Base-by-base conservation (phyloP, 495 filamentous ascomycete genomes). In the Terfezia claveryi region DNA sequence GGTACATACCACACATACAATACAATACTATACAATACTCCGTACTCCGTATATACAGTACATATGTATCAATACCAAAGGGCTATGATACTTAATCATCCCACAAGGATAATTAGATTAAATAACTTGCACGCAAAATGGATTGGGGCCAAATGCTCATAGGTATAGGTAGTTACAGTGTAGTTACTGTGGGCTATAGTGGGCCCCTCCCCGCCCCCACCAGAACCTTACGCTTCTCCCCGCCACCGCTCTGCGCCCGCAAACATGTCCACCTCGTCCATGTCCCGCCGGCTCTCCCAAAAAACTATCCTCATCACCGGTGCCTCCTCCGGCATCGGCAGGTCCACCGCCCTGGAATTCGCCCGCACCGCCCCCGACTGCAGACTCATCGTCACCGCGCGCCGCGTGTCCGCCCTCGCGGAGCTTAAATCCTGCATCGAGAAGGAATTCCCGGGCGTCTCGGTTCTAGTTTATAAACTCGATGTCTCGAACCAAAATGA, bases 241-340 rank as follows among this genome's bases (percentile, higher is more conserved):
- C 58, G 49, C 52, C 27, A 4, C 53, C 14, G 59, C 20, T 20
- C 20, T 20, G 20, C 20, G 20, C 20, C 36, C 55, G 60, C 59
- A 56, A 50, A 56, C 51, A 49, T 36, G 64, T 74, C 85, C 20
- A 72, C 81, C 41, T 67, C 75, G 9, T 81, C 86, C 63, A 81
- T 84, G 73, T 74, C 76, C 57, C 80, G 83, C 68, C 88, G 91
- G 71, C 83, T 98, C 49, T 76, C 82, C 58, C 87, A 87, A 76
- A 98, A 96, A 71, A 96, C 87, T 1, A 77, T 98, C 46, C 68
- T 96, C 38, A 77, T 98, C 54, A 98, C 91, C 0, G 91, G 91
- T 44, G 91, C 91, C 38, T 91, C 83, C 0, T 94, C 88, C 2
- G 91, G 91, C 49, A 98, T 98, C 64, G 91, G 91, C 2, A 76